phyloP scores from a whole-genome alignment of 1,139 yeast species.

The Candida albicans region DNA sequence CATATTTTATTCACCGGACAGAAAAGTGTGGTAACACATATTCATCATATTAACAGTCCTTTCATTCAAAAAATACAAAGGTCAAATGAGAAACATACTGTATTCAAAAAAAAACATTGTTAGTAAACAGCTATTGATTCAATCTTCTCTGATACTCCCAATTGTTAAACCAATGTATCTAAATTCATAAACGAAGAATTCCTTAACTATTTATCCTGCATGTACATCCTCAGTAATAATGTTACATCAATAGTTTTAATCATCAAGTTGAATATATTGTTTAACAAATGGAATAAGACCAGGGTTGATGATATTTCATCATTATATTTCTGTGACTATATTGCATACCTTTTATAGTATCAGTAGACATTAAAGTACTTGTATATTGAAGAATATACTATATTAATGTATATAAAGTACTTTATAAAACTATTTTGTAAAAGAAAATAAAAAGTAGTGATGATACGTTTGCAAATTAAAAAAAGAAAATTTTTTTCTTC shows the following conservation, averaged over 20 bases:
- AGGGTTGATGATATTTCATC: too few relatives aligned
- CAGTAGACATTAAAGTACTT: too few relatives aligned
- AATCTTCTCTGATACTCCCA: background rate
- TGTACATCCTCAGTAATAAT: constrained; percentile 51
- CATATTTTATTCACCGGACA: constrained; percentile 61
- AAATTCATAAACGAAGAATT: constrained; percentile 66
- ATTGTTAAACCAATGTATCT: background rate
- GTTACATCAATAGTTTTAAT: constrained; percentile 15
- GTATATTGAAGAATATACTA: too few relatives aligned
- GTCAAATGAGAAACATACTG: constrained; percentile 6
- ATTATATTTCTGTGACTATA: background rate
- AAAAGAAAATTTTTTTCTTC: too few relatives aligned
- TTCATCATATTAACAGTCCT: constrained; percentile 14
- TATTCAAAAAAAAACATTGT: constrained; percentile 7
- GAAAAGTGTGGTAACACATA: constrained; percentile 36
- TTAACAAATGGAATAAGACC: background rate
- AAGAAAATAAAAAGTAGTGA: too few relatives aligned
- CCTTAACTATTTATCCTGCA: constrained; percentile 64
- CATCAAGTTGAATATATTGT: constrained; percentile 4
- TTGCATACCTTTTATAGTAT: background rate
- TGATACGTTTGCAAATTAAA: too few relatives aligned
- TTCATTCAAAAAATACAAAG: background rate
- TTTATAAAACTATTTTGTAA: too few relatives aligned
- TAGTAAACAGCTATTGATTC: constrained; percentile 7
- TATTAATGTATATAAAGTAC: too few relatives aligned